A percentile compares a stretch with the other conserved stretches of the same genome.
Conservation (phyloP, 176 grass and related monocot species). For the Triticum dicoccoides region DNA sequence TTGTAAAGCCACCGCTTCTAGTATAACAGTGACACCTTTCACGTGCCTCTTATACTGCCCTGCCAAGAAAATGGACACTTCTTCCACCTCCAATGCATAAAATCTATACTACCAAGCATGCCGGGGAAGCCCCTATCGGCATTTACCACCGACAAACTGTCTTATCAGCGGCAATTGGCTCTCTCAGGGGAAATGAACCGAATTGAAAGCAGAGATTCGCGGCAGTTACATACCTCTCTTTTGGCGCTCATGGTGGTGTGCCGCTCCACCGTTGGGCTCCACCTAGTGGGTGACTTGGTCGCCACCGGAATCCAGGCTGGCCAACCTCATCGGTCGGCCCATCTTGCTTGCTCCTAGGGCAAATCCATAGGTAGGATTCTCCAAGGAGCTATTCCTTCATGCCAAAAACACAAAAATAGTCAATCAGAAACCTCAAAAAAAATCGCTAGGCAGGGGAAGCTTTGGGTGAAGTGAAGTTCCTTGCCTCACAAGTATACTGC, state of each 20-base stretch:
- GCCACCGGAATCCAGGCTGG: slow-evolving; percentile 25
- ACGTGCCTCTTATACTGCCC: too few relatives aligned
- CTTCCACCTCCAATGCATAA: too few relatives aligned
- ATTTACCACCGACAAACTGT: too few relatives aligned
- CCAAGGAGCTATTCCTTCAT: slow-evolving; percentile 57
- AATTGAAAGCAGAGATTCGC: not conserved
- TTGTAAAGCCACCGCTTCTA: too few relatives aligned
- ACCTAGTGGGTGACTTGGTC: slow-evolving; percentile 58
- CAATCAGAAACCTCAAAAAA: not conserved
- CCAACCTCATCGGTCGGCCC: slow-evolving; percentile 32
- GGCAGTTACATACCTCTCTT: slow-evolving; percentile 43
- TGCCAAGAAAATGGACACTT: too few relatives aligned
- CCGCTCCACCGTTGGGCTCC: slow-evolving; percentile 25
- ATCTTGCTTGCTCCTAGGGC: slow-evolving; percentile 35
- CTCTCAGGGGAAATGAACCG: not conserved
- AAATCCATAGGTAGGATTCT: slow-evolving; percentile 42
- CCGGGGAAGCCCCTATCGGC: too few relatives aligned
- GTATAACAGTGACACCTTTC: too few relatives aligned
- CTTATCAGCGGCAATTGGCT: too few relatives aligned
- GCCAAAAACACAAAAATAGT: slow-evolving; percentile 31
- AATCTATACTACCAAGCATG: too few relatives aligned
- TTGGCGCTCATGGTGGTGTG: slow-evolving; percentile 38
- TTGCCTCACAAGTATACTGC: slow-evolving; percentile 38
- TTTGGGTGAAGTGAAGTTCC: not conserved
- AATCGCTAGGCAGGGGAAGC: not conserved